Conservation (phyloP, 2,329 filamentous ascomycete species). For the Aspergillus quadrilineatus region DNA sequence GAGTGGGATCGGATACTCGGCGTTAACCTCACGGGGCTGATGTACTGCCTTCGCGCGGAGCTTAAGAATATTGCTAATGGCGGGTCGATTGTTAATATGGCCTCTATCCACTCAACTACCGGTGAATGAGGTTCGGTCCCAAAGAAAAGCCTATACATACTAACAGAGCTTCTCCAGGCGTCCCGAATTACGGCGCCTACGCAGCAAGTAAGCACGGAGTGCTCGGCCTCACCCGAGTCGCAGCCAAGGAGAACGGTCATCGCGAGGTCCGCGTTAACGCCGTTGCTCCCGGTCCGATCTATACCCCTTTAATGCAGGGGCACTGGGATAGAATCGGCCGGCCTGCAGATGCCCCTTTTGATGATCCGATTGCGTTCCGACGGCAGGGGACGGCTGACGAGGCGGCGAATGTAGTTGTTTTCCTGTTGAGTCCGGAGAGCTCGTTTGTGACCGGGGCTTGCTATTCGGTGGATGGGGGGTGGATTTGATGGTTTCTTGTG, state of each 20-base stretch:
- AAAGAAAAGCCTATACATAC: too few species aligned
- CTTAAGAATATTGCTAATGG: not conserved
- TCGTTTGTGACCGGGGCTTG: not conserved
- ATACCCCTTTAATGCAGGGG: not conserved
- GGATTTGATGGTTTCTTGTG: too few species aligned
- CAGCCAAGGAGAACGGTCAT: constrained; percentile 7
- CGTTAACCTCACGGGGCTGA: constrained; percentile 1
- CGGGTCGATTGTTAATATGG: constrained; percentile 9
- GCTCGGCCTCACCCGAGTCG: not conserved
- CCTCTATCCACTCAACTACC: not conserved
- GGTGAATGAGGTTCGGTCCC: too few species aligned
- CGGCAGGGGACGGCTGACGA: not conserved
- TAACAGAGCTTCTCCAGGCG: not conserved
- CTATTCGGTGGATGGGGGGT: not conserved
- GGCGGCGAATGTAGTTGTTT: not conserved
- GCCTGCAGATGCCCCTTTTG: not conserved
- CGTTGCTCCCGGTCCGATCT: constrained; percentile 5
- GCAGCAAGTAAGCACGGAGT: constrained; percentile 3
- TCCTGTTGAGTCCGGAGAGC: not conserved
- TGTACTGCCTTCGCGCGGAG: constrained; percentile 4
- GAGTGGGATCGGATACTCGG: not conserved
- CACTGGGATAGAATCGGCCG: too few species aligned
- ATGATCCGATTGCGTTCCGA: not conserved
- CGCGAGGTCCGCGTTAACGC: constrained; percentile 4
- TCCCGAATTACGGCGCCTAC: constrained; percentile 2